phyloP scores from a whole-genome alignment of 345 rosid species.

The Aegle marmelos region DNA sequence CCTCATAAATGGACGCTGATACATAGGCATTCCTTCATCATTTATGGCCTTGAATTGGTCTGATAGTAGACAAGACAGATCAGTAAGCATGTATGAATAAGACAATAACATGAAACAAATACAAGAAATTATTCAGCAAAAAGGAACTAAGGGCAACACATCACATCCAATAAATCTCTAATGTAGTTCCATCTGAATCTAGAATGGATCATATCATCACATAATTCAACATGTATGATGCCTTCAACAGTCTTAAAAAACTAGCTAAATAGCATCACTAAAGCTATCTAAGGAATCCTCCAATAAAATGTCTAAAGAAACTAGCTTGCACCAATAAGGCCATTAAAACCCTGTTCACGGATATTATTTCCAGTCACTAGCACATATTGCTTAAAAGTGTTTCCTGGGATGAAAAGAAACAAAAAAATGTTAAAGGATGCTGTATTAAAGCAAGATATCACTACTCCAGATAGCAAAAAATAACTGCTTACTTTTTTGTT shows the following conservation, averaged over 20 bases:
- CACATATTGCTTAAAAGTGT: background rate
- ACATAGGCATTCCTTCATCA: conserved; percentile 77
- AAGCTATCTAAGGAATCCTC: background rate
- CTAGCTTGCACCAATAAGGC: background rate
- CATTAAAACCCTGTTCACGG: background rate
- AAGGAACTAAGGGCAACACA: background rate
- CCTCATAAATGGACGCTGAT: conserved; percentile 71
- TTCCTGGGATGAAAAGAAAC: background rate
- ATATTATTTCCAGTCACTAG: background rate
- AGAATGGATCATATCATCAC: background rate
- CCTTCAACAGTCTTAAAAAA: no score
- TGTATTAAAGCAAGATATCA: background rate
- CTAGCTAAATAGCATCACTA: background rate
- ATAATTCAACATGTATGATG: background rate
- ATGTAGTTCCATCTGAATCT: background rate
- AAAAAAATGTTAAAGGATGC: background rate
- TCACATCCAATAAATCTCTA: background rate
- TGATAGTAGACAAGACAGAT: conserved; percentile 1
- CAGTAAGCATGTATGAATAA: background rate
- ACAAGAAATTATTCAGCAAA: background rate
- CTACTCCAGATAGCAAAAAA: background rate
- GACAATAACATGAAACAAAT: no score
- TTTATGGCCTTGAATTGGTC: conserved; percentile 66
- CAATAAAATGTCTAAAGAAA: no score
- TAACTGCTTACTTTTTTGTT: background rate